These are phyloP conservation scores for Glycine tomentella DNA, from an alignment of 306 rosid genomes.

Conservation along the genomic window DNA sequence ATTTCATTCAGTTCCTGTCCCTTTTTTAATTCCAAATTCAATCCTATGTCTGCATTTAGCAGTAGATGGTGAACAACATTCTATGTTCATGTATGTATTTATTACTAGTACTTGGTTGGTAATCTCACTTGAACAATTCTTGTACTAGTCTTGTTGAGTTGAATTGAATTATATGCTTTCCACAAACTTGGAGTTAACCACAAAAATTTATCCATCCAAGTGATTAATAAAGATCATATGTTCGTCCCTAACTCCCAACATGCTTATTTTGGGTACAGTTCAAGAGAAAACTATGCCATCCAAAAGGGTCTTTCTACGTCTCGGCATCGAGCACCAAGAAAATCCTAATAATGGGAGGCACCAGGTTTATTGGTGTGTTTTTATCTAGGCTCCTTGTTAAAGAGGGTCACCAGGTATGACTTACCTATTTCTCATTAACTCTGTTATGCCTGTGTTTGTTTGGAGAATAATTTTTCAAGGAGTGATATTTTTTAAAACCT, in stretches of 20 bases:
- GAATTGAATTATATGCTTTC: not conserved
- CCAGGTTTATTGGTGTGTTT: constrained; percentile 90
- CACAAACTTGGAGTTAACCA: not conserved
- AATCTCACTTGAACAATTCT: not conserved
- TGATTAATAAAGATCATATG: not conserved
- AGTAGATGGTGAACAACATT: not conserved
- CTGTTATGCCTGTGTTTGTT: not conserved
- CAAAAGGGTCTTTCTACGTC: constrained; percentile 69
- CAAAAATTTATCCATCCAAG: not conserved
- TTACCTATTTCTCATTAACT: not conserved
- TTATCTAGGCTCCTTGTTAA: constrained; percentile 96
- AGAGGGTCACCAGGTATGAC: constrained; percentile 89
- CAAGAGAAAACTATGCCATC: constrained; percentile 67
- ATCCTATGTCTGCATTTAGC: not conserved
- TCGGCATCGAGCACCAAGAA: constrained; percentile 83
- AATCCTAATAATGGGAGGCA: constrained; percentile 96
- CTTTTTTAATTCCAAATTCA: too few relatives aligned
- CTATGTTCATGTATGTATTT: constrained; percentile 15
- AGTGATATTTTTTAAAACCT: not conserved
- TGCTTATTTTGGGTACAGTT: constrained; percentile 53
- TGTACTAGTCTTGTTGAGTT: not conserved
- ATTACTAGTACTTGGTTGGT: not conserved
- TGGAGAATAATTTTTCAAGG: not conserved
- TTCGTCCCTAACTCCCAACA: not conserved
- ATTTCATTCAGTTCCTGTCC: not conserved